Evolutionary conservation across 768 basidiomycete species (phyloP), one percentile per base, ranked within the genome.

Genomic region (Tricholoma bakamatsutake): DNA sequence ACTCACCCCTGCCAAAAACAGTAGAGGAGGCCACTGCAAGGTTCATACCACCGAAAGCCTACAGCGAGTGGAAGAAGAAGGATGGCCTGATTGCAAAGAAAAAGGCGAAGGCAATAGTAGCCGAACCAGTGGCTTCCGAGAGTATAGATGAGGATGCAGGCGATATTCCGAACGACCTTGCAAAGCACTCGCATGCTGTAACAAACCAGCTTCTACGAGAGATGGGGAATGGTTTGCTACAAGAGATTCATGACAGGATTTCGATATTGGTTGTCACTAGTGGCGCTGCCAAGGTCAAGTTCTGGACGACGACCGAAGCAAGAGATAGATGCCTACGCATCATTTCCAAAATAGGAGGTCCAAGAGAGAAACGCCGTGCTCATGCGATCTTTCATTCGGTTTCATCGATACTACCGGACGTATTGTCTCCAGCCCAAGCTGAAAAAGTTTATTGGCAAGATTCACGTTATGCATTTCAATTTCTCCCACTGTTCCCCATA

Each of bases 251-350:
- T 47, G 78, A 81, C 24, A 78, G 79, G 34, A 65, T 84, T 9
- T 60, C 63, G 1, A n/a, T 31, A 30, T 48, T 48, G 17, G 15
- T 9, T 8, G 50, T 67, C 18, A 35, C 61, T 1, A 21, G 65
- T 21, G 47, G 34, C 24, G 27, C 57, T 3, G 43, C 56, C 11
- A 57, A 66, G 1, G 73, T 88, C 6, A 75, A 80, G 46, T 92
- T 93, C 57, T 96, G 90, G 88, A 85, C 88, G 5, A 94, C 91
- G 0, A 66, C 69, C 0, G 92, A 93, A 65, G 91, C 90, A 0
- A 80, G 81, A 42, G 78, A 81, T 49, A 80, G 91, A 4, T 87
- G 85, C 62, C 70, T 86, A 17, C 76, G 81, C n/a, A 93, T 95
- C 54, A 83, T 92, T 4, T 75, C 77, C 34, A 90, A 89, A 65